Conservation (phyloP, 495 filamentous ascomycete species). For the Penicillium arizonense region DNA sequence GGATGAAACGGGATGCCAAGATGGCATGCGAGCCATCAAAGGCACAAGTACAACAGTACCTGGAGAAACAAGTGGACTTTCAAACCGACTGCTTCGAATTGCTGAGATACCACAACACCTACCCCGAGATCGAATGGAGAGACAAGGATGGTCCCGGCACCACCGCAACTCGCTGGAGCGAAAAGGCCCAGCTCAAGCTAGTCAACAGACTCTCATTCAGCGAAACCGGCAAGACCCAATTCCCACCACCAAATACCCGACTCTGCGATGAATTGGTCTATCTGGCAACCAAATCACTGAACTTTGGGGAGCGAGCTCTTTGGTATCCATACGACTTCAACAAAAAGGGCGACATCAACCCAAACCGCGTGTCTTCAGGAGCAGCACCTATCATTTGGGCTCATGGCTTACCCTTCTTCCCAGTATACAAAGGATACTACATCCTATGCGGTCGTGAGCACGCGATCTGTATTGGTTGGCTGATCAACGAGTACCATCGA, state of each 20-base stretch:
- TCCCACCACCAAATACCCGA: slow-evolving; percentile 13
- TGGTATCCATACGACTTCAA: slow-evolving; percentile 21
- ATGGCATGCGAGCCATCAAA: neutral
- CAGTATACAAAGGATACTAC: slow-evolving; percentile 22
- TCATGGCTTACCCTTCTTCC: slow-evolving; percentile 24
- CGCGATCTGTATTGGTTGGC: slow-evolving; percentile 8
- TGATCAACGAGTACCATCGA: neutral
- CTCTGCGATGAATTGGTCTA: slow-evolving; percentile 25
- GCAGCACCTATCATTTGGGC: slow-evolving; percentile 16
- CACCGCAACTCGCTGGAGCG: neutral
- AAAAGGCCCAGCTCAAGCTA: neutral
- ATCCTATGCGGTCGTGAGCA: slow-evolving; percentile 19
- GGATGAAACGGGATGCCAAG: neutral
- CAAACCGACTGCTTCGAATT: neutral
- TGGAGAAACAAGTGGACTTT: neutral
- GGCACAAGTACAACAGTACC: neutral
- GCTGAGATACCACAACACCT: neutral
- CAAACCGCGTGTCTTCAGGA: slow-evolving; percentile 14
- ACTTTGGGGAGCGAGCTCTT: neutral
- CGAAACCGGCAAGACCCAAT: neutral
- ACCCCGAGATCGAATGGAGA: neutral
- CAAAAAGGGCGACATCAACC: slow-evolving; percentile 11
- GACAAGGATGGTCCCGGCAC: neutral
- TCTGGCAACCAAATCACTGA: slow-evolving; percentile 17
- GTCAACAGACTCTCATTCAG: neutral